phyloP scores from a whole-genome alignment of 2,329 filamentous ascomycete species.

The Teratosphaeria pseudoeucalypti region DNA sequence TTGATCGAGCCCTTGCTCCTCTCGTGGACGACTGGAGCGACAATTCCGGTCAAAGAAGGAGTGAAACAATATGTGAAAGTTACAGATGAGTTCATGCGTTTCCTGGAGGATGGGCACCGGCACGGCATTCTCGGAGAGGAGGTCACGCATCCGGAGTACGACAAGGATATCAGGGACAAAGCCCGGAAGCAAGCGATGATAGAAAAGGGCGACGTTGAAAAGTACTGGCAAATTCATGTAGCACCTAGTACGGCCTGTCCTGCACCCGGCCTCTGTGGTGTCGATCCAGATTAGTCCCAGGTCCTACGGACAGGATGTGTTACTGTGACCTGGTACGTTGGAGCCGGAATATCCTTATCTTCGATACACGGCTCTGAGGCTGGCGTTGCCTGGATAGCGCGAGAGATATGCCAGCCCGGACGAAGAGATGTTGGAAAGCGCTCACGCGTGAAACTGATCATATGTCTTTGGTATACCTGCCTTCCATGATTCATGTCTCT shows the following conservation, averaged over 20 bases:
- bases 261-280: conserved; percentile 10
- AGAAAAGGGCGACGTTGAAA: conserved; percentile 15
- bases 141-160: conserved; percentile 32
- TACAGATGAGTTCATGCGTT: conserved; percentile 48
- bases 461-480: not conserved
- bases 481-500: not conserved
- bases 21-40: conserved; percentile 51
- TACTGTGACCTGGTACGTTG: too few species aligned
- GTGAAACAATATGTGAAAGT: conserved; percentile 51
- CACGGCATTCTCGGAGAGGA: conserved; percentile 41
- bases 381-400: not conserved
- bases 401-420: not conserved
- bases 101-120: conserved; percentile 32
- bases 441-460: not conserved
- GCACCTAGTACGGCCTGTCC: conserved; percentile 22
- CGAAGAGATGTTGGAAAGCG: not conserved
- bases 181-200: conserved; percentile 12
- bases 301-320: too few species aligned
- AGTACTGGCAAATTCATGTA: conserved; percentile 36
- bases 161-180: conserved; percentile 22
- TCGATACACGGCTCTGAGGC: not conserved
- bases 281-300: conserved; percentile 6
- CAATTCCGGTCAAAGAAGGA: conserved; percentile 46
- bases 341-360: not conserved
- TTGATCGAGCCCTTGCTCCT: conserved; percentile 53